Conservation (phyloP, 2,329 filamentous ascomycete genomes). For the Myrmaecium sp. region DNA sequence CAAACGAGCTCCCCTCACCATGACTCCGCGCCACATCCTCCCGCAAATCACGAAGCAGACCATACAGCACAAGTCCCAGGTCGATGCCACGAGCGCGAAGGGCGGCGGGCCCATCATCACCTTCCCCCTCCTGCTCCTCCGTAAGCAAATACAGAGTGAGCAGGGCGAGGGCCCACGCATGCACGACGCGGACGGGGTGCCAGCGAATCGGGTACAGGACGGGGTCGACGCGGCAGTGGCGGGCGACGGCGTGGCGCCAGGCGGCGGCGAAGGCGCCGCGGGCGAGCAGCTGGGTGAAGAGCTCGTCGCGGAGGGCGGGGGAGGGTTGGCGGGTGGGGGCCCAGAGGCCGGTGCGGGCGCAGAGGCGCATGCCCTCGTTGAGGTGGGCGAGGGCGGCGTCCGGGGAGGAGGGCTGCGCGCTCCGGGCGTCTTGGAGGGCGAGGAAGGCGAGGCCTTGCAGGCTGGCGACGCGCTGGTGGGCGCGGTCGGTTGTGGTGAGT, state of each 20-base stretch:
- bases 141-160: constrained; percentile 16
- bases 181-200: constrained; percentile 40
- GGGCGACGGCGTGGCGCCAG: constrained; percentile 33
- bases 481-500: neutral
- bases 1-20: constrained; percentile 24
- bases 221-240: constrained; percentile 35
- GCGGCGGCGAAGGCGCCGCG: constrained; percentile 27
- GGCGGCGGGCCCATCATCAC: neutral
- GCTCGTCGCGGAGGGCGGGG: constrained; percentile 34
- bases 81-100: constrained; percentile 17
- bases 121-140: constrained; percentile 1
- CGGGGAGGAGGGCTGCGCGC: constrained; percentile 7
- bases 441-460: neutral
- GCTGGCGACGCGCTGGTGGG: neutral
- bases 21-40: constrained; percentile 25
- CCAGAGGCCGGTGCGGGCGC: constrained; percentile 25
- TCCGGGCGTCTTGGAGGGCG: constrained; percentile 1
- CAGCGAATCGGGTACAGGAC: constrained; percentile 28
- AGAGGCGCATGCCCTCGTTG: constrained; percentile 19
- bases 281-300: constrained; percentile 32
- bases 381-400: constrained; percentile 10
- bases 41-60: constrained; percentile 24
- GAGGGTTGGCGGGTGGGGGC: constrained; percentile 37
- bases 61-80: constrained; percentile 24
- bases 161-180: constrained; percentile 24